These are phyloP conservation scores for Tulasnella sp. DNA, from an alignment of 768 basidiomycete genomes.

Conservation along the genomic window DNA sequence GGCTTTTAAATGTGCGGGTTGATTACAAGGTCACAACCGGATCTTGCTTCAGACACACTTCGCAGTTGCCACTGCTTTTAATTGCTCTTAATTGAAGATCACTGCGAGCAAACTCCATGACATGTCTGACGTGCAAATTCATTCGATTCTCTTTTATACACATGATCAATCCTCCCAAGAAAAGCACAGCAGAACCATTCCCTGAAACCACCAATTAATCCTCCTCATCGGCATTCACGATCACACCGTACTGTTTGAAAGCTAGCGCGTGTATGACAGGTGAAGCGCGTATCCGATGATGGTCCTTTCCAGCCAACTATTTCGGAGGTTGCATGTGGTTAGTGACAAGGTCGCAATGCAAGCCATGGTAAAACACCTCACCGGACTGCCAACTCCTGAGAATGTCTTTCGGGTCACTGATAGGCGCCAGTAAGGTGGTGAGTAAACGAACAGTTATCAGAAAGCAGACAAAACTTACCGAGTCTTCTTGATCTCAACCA, in stretches of 20 bases:
- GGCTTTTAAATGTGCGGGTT: no score
- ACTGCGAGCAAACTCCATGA: no score
- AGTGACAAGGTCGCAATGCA: background rate
- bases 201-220: no score
- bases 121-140: no score
- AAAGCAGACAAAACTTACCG: background rate
- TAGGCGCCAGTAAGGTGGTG: background rate
- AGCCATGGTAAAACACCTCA: background rate
- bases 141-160: no score
- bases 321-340: background rate
- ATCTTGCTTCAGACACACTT: no score
- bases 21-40: no score
- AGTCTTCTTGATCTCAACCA: background rate
- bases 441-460: background rate
- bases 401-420: background rate
- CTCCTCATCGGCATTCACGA: background rate
- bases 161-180: no score
- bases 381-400: conserved; percentile 7
- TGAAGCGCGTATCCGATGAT: background rate
- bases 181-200: no score
- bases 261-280: conserved; percentile 4
- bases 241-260: conserved; percentile 8
- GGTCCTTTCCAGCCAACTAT: conserved; percentile 10
- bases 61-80: no score
- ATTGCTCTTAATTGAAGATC: no score